phyloP scores from a whole-genome alignment of 2,329 filamentous ascomycete species.

The Chaetomium sp. region DNA sequence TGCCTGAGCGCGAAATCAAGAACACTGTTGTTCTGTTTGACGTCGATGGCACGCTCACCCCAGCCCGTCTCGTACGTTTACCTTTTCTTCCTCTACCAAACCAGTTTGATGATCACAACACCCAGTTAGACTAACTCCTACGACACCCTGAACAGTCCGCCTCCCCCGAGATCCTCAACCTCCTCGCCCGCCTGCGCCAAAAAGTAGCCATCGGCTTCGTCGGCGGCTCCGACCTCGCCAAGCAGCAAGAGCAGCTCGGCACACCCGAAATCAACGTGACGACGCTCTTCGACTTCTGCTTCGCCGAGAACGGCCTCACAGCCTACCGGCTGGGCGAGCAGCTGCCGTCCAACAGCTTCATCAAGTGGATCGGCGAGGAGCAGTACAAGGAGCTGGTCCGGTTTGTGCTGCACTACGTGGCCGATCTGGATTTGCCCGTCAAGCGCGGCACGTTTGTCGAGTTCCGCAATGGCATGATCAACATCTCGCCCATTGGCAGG shows the following conservation, averaged over 20 bases:
- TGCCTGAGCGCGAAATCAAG: constrained; percentile 78
- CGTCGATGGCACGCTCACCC: constrained; percentile 88
- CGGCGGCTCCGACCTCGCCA: constrained; percentile 82
- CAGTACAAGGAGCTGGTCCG: constrained; percentile 71
- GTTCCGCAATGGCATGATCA: constrained; percentile 90
- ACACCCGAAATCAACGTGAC: constrained; percentile 61
- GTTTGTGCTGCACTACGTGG: constrained; percentile 75
- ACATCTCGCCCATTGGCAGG: constrained; percentile 74
- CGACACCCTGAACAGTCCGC: constrained; percentile 44
- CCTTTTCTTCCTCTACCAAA: not conserved
- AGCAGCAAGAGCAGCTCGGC: constrained; percentile 95
- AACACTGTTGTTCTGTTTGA: constrained; percentile 96
- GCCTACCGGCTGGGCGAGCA: constrained; percentile 76
- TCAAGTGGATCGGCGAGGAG: constrained; percentile 80
- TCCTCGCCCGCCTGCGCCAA: constrained; percentile 74
- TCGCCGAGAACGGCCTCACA: constrained; percentile 92
- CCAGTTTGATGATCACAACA: not conserved
- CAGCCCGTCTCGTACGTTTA: constrained; percentile 62
- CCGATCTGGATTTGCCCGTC: constrained; percentile 75
- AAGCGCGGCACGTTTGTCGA: constrained; percentile 82
- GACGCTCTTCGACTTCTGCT: constrained; percentile 93
- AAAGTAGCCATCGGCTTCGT: constrained; percentile 89
- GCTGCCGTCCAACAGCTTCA: constrained; percentile 78
- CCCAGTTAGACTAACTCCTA: not conserved
- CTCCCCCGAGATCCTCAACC: constrained; percentile 72